Evolutionary conservation across 2,329 filamentous ascomycete genomes (phyloP).

Genomic region (Cytospora chrysosperma): DNA sequence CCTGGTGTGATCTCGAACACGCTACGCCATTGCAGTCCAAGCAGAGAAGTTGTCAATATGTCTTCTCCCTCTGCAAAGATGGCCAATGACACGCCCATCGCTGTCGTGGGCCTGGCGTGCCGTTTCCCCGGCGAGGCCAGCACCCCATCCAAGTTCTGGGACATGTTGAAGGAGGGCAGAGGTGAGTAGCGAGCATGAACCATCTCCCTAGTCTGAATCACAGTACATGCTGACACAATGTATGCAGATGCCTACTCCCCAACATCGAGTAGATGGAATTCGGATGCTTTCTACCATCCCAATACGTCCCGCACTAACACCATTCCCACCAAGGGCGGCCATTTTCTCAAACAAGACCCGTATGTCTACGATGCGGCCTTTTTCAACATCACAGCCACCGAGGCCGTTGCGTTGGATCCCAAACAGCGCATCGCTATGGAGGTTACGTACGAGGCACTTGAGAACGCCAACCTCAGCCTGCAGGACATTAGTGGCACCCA

Average conservation of each 20-base stretch:
- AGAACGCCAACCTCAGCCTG: slow-evolving; percentile 19
- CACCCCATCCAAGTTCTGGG: slow-evolving; percentile 38
- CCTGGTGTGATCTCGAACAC: neutral
- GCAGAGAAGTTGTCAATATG: slow-evolving; percentile 1
- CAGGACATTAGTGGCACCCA: slow-evolving; percentile 32
- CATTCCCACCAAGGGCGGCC: slow-evolving; percentile 28
- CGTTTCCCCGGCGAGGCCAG: slow-evolving; percentile 38
- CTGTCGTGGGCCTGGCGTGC: slow-evolving; percentile 29
- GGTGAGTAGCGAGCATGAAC: slow-evolving; percentile 32
- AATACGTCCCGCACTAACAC: slow-evolving; percentile 39
- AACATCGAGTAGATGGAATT: neutral
- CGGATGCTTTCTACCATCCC: slow-evolving; percentile 26
- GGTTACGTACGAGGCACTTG: slow-evolving; percentile 12
- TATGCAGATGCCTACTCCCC: slow-evolving; percentile 29
- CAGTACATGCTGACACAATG: too few species aligned
- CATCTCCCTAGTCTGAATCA: too few species aligned
- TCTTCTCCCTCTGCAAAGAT: slow-evolving; percentile 4
- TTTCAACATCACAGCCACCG: slow-evolving; percentile 6
- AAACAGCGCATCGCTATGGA: slow-evolving; percentile 15
- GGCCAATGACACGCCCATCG: slow-evolving; percentile 27
- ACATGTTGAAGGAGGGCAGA: slow-evolving; percentile 41
- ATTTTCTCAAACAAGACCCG: slow-evolving; percentile 16
- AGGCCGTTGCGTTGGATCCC: slow-evolving; percentile 7
- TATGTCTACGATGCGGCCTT: slow-evolving; percentile 12
- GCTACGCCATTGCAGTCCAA: neutral